Evolutionary conservation across 2,329 filamentous ascomycete genomes (phyloP).

Genomic region (Fusarium sp.): DNA sequence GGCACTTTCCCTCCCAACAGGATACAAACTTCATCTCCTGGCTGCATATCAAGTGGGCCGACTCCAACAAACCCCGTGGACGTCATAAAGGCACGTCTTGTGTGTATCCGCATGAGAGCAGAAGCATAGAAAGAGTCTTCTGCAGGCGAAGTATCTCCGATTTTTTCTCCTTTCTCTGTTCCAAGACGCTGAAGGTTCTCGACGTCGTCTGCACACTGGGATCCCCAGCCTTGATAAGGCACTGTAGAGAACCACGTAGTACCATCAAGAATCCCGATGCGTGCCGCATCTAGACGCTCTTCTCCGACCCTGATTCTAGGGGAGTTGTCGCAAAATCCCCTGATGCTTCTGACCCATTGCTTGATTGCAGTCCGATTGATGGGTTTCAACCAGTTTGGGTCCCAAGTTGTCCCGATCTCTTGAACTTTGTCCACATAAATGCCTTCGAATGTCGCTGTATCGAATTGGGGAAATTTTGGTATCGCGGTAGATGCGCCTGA

Average conservation of each 20-base stretch:
- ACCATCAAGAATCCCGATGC: background rate
- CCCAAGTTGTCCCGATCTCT: background rate
- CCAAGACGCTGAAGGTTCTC: background rate
- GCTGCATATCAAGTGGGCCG: background rate
- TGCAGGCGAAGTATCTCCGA: background rate
- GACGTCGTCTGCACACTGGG: background rate
- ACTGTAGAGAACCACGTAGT: background rate
- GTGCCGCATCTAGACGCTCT: background rate
- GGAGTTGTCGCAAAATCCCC: background rate
- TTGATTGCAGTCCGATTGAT: background rate
- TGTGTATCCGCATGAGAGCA: background rate
- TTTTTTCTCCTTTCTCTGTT: too few species aligned
- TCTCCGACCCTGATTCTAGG: background rate
- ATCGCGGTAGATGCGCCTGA: background rate
- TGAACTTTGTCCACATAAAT: background rate
- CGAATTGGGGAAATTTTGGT: background rate
- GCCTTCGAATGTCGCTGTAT: background rate
- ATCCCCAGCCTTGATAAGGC: background rate
- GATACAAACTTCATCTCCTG: background rate
- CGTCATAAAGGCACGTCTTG: background rate
- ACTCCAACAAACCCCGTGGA: background rate
- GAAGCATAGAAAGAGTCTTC: background rate
- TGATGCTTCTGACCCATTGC: background rate
- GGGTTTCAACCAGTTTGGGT: background rate
- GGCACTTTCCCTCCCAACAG: background rate